A percentile compares a stretch with the other conserved stretches of the same genome.
Conservation (phyloP, 306 rosid species). For the Cucumis sativus region DNA sequence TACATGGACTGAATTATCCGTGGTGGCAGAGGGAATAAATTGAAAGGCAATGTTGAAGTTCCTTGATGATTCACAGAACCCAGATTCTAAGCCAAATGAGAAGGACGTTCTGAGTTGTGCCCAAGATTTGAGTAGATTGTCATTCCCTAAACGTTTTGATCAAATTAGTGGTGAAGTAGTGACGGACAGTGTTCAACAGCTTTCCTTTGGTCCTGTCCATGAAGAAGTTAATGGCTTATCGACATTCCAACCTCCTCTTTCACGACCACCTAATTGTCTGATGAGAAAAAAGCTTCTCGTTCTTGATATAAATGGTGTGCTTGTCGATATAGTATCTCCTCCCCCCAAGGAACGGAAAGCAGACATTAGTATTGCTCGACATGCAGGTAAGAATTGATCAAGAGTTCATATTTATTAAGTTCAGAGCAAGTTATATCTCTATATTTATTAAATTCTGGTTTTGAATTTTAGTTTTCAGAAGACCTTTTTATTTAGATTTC, state of each 20-base stretch:
- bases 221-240: slow-evolving; percentile 12
- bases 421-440: not conserved
- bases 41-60: not conserved
- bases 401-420: not conserved
- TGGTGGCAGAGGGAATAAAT: not conserved
- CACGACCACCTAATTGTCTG: slow-evolving; percentile 8
- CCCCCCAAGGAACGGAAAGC: slow-evolving; percentile 38
- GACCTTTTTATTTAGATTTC: slow-evolving; percentile 67
- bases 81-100: slow-evolving; percentile 14
- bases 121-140: slow-evolving; percentile 6
- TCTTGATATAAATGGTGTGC: slow-evolving; percentile 80
- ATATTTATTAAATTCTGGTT: slow-evolving; percentile 12
- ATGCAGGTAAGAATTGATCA: slow-evolving; percentile 39
- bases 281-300: slow-evolving; percentile 61
- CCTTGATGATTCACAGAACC: not conserved
- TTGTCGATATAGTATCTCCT: slow-evolving; percentile 51
- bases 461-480: slow-evolving; percentile 60
- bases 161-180: slow-evolving; percentile 9
- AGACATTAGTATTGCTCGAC: slow-evolving; percentile 31
- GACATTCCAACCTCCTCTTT: slow-evolving; percentile 17
- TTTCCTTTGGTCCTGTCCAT: not conserved
- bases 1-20: too few relatives aligned
- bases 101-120: slow-evolving; percentile 8
- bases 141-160: slow-evolving; percentile 3
- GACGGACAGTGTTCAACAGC: not conserved